Evolutionary conservation across 352 stramenopile species (phyloP), one percentile per base, ranked within the genome.

Genomic region (Pythium periplocum): DNA sequence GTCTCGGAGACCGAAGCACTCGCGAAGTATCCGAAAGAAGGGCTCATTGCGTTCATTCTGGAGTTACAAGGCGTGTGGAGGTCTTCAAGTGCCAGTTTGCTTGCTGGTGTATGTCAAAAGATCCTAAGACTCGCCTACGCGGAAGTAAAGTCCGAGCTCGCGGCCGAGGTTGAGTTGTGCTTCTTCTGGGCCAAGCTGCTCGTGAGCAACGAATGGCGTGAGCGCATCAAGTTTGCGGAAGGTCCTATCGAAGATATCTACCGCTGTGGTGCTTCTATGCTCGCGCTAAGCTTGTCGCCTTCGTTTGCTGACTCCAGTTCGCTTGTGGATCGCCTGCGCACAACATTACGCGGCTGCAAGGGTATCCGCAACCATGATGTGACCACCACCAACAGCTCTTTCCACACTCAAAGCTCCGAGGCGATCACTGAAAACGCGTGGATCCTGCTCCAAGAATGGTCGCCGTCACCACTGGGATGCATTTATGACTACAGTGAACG

Each of bases 151-250:
- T 6, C 17, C 12, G 38, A 42, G 7, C 38, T 42, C 38, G 45
- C 40, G 3, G 55, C 42, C 12, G 71, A 82, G 39, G 45, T 76
- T 5, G 72, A 78, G 31, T 50, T 77, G 33, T 51, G 57, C 11
- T 40, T 89, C 8, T 57, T 68, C 12, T 89, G 76, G 78, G 78
- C 87, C 56, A 77, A 86, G 42, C 71, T 82, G 17, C 60, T 89
- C 54, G 56, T 78, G 26, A 75, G 72, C 45, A 86, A 85, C 53
- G 74, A 84, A 34, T 89, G 80, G 68, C 75, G 80, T 10, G 75
- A 86, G 42, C 66, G 62, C 40, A 53, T 87, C 40, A 82, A 79
- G 70, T 82, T 86, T 47, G 71, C 72, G 0, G 73, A 68, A 10
- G 75, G 68, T 4, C 72, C 74, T 3, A 63, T 87, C 54, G 74